These are phyloP conservation scores for Lignosus rhinocerotis DNA, from an alignment of 1,284 basidiomycete genomes.

Conservation along the genomic window DNA sequence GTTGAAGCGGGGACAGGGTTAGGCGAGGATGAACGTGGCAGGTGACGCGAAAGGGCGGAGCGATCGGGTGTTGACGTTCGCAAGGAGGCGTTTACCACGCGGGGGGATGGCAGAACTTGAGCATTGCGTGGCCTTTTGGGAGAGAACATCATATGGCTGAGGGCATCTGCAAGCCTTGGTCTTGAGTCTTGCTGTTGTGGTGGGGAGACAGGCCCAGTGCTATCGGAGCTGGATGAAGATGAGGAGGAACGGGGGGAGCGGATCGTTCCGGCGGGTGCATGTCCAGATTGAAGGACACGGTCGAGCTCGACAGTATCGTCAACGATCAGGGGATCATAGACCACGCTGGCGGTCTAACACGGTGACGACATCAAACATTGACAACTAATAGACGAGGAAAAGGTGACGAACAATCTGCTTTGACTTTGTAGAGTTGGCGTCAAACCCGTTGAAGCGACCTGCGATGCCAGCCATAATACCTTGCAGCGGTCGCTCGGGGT, in stretches of 20 bases:
- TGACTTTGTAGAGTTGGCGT: constrained; percentile 49
- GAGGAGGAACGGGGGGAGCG: constrained; percentile 46
- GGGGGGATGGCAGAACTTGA: constrained; percentile 32
- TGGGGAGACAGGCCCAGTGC: constrained; percentile 40
- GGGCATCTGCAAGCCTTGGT: constrained; percentile 65
- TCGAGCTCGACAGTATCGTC: constrained; percentile 66
- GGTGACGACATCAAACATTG: constrained; percentile 4
- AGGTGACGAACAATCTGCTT: constrained; percentile 43
- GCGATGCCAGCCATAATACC: constrained; percentile 66
- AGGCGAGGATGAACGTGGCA: constrained; percentile 13
- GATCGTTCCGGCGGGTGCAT: constrained; percentile 37
- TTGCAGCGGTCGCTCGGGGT: constrained; percentile 81
- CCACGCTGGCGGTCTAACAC: constrained; percentile 27
- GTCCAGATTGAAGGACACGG: constrained; percentile 55
- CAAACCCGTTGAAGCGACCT: constrained; percentile 51
- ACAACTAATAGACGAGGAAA: background rate
- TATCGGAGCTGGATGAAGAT: constrained; percentile 43
- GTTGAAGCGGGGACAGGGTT: constrained; percentile 15
- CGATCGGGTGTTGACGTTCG: constrained; percentile 18
- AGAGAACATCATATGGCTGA: constrained; percentile 65
- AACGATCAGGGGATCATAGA: constrained; percentile 54
- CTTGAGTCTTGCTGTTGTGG: constrained; percentile 35
- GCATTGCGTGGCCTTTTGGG: constrained; percentile 65
- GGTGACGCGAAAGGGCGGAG: constrained; percentile 14
- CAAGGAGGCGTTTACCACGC: constrained; percentile 16